These are phyloP conservation scores for Daldinia vernicosa DNA, from an alignment of 495 filamentous ascomycete genomes.

Conservation along the genomic window DNA sequence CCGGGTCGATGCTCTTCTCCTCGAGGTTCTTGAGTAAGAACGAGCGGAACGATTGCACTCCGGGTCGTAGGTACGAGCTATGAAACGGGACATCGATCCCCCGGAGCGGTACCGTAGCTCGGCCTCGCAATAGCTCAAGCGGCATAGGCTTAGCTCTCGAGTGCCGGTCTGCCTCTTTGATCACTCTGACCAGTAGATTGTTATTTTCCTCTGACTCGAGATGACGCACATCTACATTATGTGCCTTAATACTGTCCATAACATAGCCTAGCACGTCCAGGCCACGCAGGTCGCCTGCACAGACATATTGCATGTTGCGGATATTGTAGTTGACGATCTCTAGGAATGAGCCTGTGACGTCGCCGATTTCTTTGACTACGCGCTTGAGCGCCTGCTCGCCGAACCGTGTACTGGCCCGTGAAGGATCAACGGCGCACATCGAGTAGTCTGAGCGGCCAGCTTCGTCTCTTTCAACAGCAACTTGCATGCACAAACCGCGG, in stretches of 20 bases:
- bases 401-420: conserved; percentile 84
- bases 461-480: conserved; percentile 87
- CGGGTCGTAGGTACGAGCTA: conserved; percentile 87
- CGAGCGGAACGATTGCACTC: conserved; percentile 88
- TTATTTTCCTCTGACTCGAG: conserved; percentile 78
- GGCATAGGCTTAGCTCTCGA: conserved; percentile 80
- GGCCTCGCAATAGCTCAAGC: conserved; percentile 80
- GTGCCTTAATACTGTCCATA: conserved; percentile 82
- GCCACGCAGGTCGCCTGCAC: conserved; percentile 85
- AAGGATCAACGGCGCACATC: conserved; percentile 92
- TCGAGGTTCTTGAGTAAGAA: conserved; percentile 94
- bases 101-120: conserved; percentile 87
- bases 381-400: conserved; percentile 89
- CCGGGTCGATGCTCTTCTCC: conserved; percentile 85
- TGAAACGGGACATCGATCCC: conserved; percentile 95
- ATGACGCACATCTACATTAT: conserved; percentile 69
- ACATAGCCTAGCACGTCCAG: conserved; percentile 83
- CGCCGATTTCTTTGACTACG: conserved; percentile 81
- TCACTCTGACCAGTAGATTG: conserved; percentile 59
- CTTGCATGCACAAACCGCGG: conserved; percentile 91
- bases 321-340: conserved; percentile 96
- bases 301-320: conserved; percentile 90
- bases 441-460: conserved; percentile 84
- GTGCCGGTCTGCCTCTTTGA: conserved; percentile 78
- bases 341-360: conserved; percentile 79